phyloP scores from a whole-genome alignment of 805 yeast genomes.

The Barnettozyma botsteinii region DNA sequence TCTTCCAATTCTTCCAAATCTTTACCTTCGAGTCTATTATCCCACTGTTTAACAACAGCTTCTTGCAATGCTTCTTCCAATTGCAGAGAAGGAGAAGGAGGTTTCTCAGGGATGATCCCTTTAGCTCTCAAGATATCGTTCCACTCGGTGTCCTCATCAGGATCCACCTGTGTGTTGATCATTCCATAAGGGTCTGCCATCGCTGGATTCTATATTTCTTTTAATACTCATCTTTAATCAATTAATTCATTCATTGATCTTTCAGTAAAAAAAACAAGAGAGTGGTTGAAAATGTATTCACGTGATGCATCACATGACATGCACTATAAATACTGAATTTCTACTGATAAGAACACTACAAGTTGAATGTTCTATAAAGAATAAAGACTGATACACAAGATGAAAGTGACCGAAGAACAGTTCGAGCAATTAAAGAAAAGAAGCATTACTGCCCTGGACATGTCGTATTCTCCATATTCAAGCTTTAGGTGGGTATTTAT shows the following conservation, averaged over 20 bases:
- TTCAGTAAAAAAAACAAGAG: no score
- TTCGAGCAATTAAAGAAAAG: conserved; percentile 24
- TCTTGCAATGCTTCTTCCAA: conserved; percentile 84
- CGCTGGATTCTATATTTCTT: no score
- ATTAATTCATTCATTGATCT: no score
- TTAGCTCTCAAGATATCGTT: conserved; percentile 87
- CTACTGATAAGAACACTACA: no score
- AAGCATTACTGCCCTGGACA: conserved; percentile 32
- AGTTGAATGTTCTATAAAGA: no score
- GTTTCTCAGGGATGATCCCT: conserved; percentile 88
- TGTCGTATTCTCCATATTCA: conserved; percentile 45
- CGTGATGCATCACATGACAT: no score
- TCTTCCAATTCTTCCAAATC: conserved; percentile 79
- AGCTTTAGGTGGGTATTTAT: conserved; percentile 22
- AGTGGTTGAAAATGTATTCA: no score
- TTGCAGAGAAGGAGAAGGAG: conserved; percentile 82
- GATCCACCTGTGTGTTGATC: conserved; percentile 84
- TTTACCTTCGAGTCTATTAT: conserved; percentile 71
- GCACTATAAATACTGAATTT: no score
- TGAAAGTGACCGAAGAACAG: conserved; percentile 20
- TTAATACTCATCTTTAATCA: no score
- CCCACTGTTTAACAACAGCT: conserved; percentile 74
- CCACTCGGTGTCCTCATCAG: conserved; percentile 98
- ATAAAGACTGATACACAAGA: no score
- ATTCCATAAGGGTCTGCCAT: conserved; percentile 38